phyloP scores from a whole-genome alignment of 306 rosid genomes.

The Psophocarpus tetragonolobus region DNA sequence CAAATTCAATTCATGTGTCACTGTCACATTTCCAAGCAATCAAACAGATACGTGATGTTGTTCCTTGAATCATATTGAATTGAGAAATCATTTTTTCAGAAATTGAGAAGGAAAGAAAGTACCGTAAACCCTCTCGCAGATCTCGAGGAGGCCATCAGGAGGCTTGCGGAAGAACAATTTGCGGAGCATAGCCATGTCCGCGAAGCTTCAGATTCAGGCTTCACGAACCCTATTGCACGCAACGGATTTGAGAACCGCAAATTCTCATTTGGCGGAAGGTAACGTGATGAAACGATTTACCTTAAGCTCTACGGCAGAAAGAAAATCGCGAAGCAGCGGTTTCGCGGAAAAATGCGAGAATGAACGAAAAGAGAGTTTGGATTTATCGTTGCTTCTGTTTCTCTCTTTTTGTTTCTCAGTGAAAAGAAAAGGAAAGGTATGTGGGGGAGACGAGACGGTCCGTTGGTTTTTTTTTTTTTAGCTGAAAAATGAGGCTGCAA shows the following conservation, averaged over 20 bases:
- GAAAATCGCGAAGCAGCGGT: constrained; percentile 19
- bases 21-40: constrained; percentile 30
- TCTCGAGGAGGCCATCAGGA: constrained; percentile 92
- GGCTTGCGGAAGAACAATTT: constrained; percentile 90
- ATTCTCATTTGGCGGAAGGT: neutral
- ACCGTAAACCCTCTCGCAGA: constrained; percentile 89
- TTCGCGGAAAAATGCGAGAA: constrained; percentile 2
- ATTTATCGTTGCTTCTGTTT: constrained; percentile 8
- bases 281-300: neutral
- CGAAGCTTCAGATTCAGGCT: constrained; percentile 33
- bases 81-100: constrained; percentile 4
- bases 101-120: constrained; percentile 24
- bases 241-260: neutral
- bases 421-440: constrained; percentile 10
- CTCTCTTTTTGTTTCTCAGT: constrained; percentile 14
- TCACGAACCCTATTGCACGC: constrained; percentile 4
- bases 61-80: neutral
- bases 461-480: constrained; percentile 27
- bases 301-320: constrained; percentile 21
- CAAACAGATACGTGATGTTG: constrained; percentile 20
- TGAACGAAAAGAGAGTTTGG: constrained; percentile 28
- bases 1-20: constrained; percentile 3
- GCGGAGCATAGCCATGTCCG: constrained; percentile 73
- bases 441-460: constrained; percentile 27
- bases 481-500: constrained; percentile 24